Base-by-base conservation (phyloP, 1,284 basidiomycete genomes). In the Cerrena zonata region DNA sequence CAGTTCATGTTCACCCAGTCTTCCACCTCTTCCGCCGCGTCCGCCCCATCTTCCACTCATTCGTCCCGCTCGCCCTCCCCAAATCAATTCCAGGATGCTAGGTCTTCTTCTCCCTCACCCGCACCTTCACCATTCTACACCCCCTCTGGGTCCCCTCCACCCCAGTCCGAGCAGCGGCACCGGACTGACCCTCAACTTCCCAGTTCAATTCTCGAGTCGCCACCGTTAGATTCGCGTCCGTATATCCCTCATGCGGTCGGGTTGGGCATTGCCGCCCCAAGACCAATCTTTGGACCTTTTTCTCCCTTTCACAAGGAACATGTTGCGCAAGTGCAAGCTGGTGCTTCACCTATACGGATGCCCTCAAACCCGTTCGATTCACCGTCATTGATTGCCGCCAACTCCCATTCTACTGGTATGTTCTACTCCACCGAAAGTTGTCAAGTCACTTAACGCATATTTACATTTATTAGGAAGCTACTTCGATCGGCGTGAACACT, bases 1-100 rank as follows among this genome's bases (percentile, higher is more conserved):
- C 53, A 57, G 56, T 65, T 61, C 60, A 66, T 66, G 64, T 57
- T 56, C 51, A 55, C 62, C 49, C 57, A 61, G 55, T 58, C 56
- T 45, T 54, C 62, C 45, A 51, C 53, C n/a, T 49, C 58, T 44
- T 53, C 59, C 47, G 37, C 54, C 45, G 48, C 59, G 53, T 58
- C 61, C 34, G 58, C 60, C 42, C 55, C 57, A 53, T 58, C 64
- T 2, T 50, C 63, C n/a, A n/a, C n/a, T n/a, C n/a, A n/a, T n/a
- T 59, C 62, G 18, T 56, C 56, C 18, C 36, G 51, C 30, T 47
- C 56, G 36, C 48, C 15, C 19, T 34, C 40, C 49, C 57, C 21
- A 49, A 51, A 30, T 22, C 55, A n/a, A 13, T 42, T 45, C n/a
- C 45, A 47, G 13, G 26, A 34, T 23, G 34, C 27, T 18, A 26